A percentile compares a stretch with the other conserved stretches of the same genome.
Conservation (phyloP, 345 rosid species). For the Lepidium aucheri region DNA sequence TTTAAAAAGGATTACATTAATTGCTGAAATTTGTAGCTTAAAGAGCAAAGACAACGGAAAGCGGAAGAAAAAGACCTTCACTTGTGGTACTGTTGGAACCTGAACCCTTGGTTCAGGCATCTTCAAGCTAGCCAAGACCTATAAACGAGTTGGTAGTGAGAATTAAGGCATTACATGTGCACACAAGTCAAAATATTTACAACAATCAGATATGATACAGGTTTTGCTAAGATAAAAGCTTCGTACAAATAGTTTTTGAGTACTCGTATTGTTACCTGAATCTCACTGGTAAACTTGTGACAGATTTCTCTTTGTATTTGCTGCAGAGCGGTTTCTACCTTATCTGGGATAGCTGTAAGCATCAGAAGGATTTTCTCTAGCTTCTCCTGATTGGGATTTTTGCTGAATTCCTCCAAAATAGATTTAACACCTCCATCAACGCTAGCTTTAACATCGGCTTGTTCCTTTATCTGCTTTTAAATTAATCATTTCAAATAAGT, state of each 20-base stretch:
- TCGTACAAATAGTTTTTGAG: background rate
- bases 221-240: background rate
- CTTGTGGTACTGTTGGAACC: slow-evolving; percentile 22
- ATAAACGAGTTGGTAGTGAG: slow-evolving; percentile 2
- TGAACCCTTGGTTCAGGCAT: slow-evolving; percentile 23
- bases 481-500: slow-evolving; percentile 19
- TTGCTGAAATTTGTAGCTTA: background rate
- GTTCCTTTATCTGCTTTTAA: slow-evolving; percentile 55
- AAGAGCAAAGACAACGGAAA: background rate
- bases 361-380: slow-evolving; percentile 36
- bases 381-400: slow-evolving; percentile 41
- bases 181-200: background rate
- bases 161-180: background rate
- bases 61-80: slow-evolving; percentile 32
- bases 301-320: slow-evolving; percentile 47
- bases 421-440: slow-evolving; percentile 53
- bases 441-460: slow-evolving; percentile 51
- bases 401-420: slow-evolving; percentile 50
- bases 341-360: slow-evolving; percentile 51
- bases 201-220: background rate
- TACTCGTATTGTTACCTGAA: slow-evolving; percentile 41
- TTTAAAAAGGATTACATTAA: background rate
- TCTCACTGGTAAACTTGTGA: slow-evolving; percentile 41
- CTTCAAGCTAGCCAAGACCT: slow-evolving; percentile 39
- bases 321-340: slow-evolving; percentile 42